phyloP scores from a whole-genome alignment of 2,329 filamentous ascomycete species.

The Colletotrichum melonis region DNA sequence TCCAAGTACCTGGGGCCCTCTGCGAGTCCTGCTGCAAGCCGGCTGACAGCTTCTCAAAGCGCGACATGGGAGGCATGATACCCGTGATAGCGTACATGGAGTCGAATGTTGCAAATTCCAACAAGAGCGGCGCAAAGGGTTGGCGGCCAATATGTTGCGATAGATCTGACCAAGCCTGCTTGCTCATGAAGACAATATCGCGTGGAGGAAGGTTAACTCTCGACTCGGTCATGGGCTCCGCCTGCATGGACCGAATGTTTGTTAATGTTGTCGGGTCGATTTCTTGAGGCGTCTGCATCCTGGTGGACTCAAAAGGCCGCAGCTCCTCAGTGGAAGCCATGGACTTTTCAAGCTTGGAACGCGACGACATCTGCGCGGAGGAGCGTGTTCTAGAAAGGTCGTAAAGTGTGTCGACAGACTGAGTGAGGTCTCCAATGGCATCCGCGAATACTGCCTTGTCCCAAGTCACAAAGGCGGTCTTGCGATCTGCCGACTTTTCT shows the following conservation, averaged over 20 bases:
- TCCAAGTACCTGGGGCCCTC: constrained; percentile 66
- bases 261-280: constrained; percentile 67
- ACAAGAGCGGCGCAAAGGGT: constrained; percentile 68
- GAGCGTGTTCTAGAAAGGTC: constrained; percentile 77
- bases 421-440: constrained; percentile 78
- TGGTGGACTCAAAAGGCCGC: constrained; percentile 66
- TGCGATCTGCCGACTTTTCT: constrained; percentile 58
- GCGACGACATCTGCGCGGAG: constrained; percentile 51
- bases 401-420: constrained; percentile 83
- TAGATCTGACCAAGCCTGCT: constrained; percentile 62
- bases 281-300: constrained; percentile 71
- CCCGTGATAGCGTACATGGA: constrained; percentile 71
- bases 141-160: constrained; percentile 54
- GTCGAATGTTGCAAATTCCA: constrained; percentile 78
- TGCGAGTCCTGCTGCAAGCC: constrained; percentile 67
- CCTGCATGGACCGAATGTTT: constrained; percentile 56
- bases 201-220: constrained; percentile 45
- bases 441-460: constrained; percentile 81
- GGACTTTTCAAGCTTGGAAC: constrained; percentile 50
- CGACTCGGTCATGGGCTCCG: constrained; percentile 42
- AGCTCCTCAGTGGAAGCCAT: constrained; percentile 55
- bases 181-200: constrained; percentile 62
- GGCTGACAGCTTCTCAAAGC: constrained; percentile 71
- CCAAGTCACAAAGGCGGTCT: constrained; percentile 69
- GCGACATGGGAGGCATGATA: constrained; percentile 72